Evolutionary conservation across 805 yeast genomes (phyloP), one percentile per base, ranked within the genome.

Genomic region (Yarrowia osloensis): DNA sequence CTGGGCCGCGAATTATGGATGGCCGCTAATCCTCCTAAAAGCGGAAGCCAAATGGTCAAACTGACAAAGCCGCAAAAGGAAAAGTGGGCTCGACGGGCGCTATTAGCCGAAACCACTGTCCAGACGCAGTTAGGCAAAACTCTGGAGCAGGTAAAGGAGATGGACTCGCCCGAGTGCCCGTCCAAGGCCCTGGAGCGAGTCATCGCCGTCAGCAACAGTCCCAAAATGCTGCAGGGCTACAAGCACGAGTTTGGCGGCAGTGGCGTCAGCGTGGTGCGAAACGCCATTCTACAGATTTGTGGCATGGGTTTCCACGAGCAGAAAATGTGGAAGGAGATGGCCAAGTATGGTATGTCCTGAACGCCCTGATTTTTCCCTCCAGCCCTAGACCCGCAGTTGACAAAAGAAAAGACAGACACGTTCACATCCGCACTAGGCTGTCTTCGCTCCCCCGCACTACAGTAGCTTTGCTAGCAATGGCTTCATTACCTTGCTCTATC

Each of bases 321-420:
- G 24, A 61, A 61, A 46, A 31, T 44, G 54, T 61, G 66, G 66
- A 61, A 61, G 66, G 66, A 61, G 17, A 44, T 61, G 52, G 54
- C 52, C 21, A 61, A 61, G 33, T 61, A 61, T 31, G 63, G 63
- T 8, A 26, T 39, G 49, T 57, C 63, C 11, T 57, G 33, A 37
- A 35, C 21, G 21, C 2, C 21, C 4, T 15, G 22, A 3, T 9
- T 5, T 4, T 13, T 7, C 9, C 44, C 24, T 40, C 22, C n/a
- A 12, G n/a, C 13, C 7, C 4, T 11, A 9, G 12, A 15, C n/a
- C 9, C 12, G 11, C 57, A 31, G 31, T 21, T 50, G 57, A 28
- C 26, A 31, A 50, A 49, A 29, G 8, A 28, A 28, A 50, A 15
- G 40, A 21, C 39, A 31, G 40, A 33, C 40, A 50, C 29, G 28